Evolutionary conservation across 495 filamentous ascomycete genomes (phyloP), one percentile per base, ranked within the genome.

Genomic region (Talaromyces liani): DNA sequence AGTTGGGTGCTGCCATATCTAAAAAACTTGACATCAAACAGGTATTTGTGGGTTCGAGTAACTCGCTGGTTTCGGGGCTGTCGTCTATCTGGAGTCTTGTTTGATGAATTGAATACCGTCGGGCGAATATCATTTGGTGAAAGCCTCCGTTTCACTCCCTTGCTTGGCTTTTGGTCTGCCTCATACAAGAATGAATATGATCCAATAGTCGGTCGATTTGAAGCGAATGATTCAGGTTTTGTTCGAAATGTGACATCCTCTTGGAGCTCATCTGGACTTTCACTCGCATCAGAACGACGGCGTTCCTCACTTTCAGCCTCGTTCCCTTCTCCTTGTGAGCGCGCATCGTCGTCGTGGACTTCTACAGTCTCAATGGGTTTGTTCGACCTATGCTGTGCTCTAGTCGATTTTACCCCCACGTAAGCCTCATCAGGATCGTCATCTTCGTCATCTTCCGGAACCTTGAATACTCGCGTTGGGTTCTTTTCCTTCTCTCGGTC

Each of bases 191-290:
- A 27, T 27, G 47, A 4, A n/a, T 63, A 36, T 4, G 20, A 36
- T 5, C 20, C 63, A 54, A 54, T 16, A 25, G 39, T 61, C 18
- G 45, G 54, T 20, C 58, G 66, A 58, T n/a, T 58, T 25, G 58
- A 54, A 36, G 33, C 20, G 7, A 70, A 57, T 25, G 53, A 34
- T 20, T 55, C 68, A 1, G 68, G 71, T n/a, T 67, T 27, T 45
- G 68, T 68, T 6, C 60, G 54, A 54, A 75, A 73, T 0, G 75
- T 77, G 45, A 69, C 72, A 10, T 69, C 77, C 5, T 72, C 75
- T 55, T 81, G 79, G 1, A 82, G 63, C 62, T 79, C 79, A 69
- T 82, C 80, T 2, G 75, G 67, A 57, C 79, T 81, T 41, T 79
- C 76, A 18, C 71, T 71, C 8, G 63, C 49, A 24, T 69, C 66